These are phyloP conservation scores for Gossypium stocksii DNA, from an alignment of 345 rosid species.

Conservation along the genomic window DNA sequence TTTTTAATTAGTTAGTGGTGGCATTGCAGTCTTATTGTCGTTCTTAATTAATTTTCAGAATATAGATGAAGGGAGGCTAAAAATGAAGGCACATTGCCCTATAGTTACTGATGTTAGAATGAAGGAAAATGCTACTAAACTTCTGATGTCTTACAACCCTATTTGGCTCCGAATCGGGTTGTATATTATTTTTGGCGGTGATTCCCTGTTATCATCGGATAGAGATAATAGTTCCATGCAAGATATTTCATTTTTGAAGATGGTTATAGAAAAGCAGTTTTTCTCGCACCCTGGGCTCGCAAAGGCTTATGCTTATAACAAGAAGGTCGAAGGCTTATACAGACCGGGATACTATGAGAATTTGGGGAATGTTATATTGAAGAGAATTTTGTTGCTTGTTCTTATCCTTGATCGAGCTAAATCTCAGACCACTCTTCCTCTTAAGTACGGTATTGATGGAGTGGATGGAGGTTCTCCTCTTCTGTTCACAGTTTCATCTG, in stretches of 20 bases:
- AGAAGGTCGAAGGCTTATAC: constrained; percentile 85
- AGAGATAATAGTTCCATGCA: constrained; percentile 42
- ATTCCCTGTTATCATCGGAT: constrained; percentile 53
- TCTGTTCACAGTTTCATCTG: constrained; percentile 49
- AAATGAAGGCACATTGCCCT: constrained; percentile 80
- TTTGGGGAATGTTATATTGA: constrained; percentile 72
- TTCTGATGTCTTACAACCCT: constrained; percentile 67
- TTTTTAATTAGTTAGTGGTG: background rate
- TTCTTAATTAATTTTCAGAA: constrained; percentile 41
- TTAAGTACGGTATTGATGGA: constrained; percentile 88
- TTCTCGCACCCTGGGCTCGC: constrained; percentile 68
- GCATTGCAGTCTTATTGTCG: constrained; percentile 2
- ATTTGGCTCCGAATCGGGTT: constrained; percentile 84
- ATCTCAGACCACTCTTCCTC: constrained; percentile 63
- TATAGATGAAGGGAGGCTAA: constrained; percentile 88
- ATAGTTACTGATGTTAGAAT: constrained; percentile 85
- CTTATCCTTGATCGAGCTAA: constrained; percentile 82
- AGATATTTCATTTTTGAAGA: constrained; percentile 67
- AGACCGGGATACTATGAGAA: constrained; percentile 90
- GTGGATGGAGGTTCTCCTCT: constrained; percentile 90
- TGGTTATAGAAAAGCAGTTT: constrained; percentile 75
- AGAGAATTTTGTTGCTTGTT: constrained; percentile 77
- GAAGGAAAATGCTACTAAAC: constrained; percentile 65
- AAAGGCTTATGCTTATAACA: constrained; percentile 79
- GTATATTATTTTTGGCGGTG: constrained; percentile 72